These are phyloP conservation scores for Hericium rajendrae DNA, from an alignment of 768 basidiomycete genomes.

Conservation along the genomic window DNA sequence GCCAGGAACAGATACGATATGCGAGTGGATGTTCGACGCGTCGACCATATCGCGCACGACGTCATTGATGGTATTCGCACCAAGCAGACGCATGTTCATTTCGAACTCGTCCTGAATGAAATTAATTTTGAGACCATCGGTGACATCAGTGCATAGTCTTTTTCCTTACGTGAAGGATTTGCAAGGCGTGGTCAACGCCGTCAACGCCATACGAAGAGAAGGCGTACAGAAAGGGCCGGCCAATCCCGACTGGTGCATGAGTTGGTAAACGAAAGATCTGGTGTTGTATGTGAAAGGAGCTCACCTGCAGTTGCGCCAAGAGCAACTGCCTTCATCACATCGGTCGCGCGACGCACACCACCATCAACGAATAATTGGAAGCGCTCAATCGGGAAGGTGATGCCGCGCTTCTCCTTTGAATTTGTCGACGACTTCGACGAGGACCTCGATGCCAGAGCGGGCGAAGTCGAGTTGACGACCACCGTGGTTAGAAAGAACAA, in stretches of 20 bases:
- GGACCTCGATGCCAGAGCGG: conserved; percentile 83
- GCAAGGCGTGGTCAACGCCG: conserved; percentile 71
- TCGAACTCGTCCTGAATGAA: conserved; percentile 77
- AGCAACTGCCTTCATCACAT: conserved; percentile 79
- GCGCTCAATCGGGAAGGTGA: conserved; percentile 61
- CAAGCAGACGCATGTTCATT: conserved; percentile 91
- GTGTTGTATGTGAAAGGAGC: no score
- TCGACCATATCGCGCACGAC: conserved; percentile 86
- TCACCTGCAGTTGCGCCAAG: conserved; percentile 44
- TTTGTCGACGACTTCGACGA: conserved; percentile 74
- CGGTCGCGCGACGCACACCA: conserved; percentile 80
- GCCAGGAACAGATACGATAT: conserved; percentile 53
- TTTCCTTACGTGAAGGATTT: conserved; percentile 56
- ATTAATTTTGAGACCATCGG: not conserved
- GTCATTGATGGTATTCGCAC: conserved; percentile 70
- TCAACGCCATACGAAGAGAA: conserved; percentile 81
- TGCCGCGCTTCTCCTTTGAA: conserved; percentile 49
- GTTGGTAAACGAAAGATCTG: no score
- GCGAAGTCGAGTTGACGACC: conserved; percentile 69
- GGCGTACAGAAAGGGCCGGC: conserved; percentile 78
- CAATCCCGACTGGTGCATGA: conserved; percentile 49
- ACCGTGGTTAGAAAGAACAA: conserved; percentile 84
- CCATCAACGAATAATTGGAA: conserved; percentile 88
- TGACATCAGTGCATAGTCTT: not conserved
- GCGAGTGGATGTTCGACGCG: conserved; percentile 52